Percentiles rank a stretch among this genome's conserved stretches.
These are phyloP conservation scores for Podaxis sp. DNA, from an alignment of 768 basidiomycete species.

Conservation along the genomic window DNA sequence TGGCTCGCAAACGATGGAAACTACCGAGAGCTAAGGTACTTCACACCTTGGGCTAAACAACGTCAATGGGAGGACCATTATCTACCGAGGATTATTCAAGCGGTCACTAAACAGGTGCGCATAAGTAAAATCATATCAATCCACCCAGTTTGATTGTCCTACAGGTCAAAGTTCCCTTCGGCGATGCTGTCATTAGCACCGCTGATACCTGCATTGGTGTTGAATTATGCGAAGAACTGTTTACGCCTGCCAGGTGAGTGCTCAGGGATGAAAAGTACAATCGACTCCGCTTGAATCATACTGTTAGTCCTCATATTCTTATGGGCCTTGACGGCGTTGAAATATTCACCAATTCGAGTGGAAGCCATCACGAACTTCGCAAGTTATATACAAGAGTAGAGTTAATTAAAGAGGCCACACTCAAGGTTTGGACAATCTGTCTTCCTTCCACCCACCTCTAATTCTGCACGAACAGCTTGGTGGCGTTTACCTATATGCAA, in stretches of 20 bases:
- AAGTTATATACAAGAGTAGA: slow-evolving; percentile 90
- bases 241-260: slow-evolving; percentile 92
- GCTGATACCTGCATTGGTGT: slow-evolving; percentile 94
- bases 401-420: slow-evolving; percentile 93
- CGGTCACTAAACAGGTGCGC: slow-evolving; percentile 80
- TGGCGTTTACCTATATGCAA: slow-evolving; percentile 96
- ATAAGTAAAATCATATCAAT: not conserved
- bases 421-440: slow-evolving; percentile 55
- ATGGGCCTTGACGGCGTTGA: slow-evolving; percentile 99
- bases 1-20: slow-evolving; percentile 99
- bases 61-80: slow-evolving; percentile 89
- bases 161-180: slow-evolving; percentile 88
- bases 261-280: not conserved
- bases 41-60: slow-evolving; percentile 93
- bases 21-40: slow-evolving; percentile 85
- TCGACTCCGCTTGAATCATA: not conserved
- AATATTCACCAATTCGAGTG: slow-evolving; percentile 98
- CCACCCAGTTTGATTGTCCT: not conserved
- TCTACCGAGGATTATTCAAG: slow-evolving; percentile 84
- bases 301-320: slow-evolving; percentile 81
- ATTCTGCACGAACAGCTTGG: slow-evolving; percentile 60
- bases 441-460: not conserved
- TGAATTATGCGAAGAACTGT: slow-evolving; percentile 96
- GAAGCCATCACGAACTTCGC: slow-evolving; percentile 97
- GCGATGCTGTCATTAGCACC: slow-evolving; percentile 92